These are phyloP conservation scores for Mucor saturninus DNA, from an alignment of 371 early-diverging fungal species.

Conservation along the genomic window DNA sequence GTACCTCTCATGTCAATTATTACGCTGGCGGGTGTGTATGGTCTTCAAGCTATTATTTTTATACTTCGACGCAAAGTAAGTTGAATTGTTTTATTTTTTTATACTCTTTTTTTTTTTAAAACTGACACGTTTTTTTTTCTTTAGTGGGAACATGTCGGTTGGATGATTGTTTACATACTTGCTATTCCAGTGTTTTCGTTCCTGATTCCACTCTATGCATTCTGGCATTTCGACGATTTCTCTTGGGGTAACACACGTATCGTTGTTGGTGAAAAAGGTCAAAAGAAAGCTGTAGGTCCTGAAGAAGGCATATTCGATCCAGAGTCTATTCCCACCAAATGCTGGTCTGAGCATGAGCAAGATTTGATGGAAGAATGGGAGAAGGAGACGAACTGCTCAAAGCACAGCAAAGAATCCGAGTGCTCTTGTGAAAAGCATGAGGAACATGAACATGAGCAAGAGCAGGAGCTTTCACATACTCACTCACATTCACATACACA, in stretches of 20 bases:
- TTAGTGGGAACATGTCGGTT: slow-evolving; percentile 79
- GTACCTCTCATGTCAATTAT: slow-evolving; percentile 70
- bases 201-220: slow-evolving; percentile 75
- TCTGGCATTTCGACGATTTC: slow-evolving; percentile 94
- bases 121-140: not conserved
- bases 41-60: slow-evolving; percentile 87
- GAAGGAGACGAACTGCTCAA: slow-evolving; percentile 5
- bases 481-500: slow-evolving; percentile 2
- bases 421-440: slow-evolving; percentile 10
- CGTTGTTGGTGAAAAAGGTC: slow-evolving; percentile 80
- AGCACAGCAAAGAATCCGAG: slow-evolving; percentile 12
- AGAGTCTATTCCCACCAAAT: slow-evolving; percentile 85
- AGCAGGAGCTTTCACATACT: not conserved
- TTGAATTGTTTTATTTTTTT: slow-evolving; percentile 46
- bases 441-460: not conserved
- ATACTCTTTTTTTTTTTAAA: not conserved
- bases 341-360: slow-evolving; percentile 89
- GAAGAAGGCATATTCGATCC: slow-evolving; percentile 79
- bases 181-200: slow-evolving; percentile 74
- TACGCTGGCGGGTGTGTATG: slow-evolving; percentile 82
- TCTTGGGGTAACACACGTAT: slow-evolving; percentile 93
- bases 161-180: slow-evolving; percentile 84
- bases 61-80: slow-evolving; percentile 87
- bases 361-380: slow-evolving; percentile 14
- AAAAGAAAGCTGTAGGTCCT: slow-evolving; percentile 61